Conservation (phyloP, 148 eudicot genomes). For the Camellia granthamiana region DNA sequence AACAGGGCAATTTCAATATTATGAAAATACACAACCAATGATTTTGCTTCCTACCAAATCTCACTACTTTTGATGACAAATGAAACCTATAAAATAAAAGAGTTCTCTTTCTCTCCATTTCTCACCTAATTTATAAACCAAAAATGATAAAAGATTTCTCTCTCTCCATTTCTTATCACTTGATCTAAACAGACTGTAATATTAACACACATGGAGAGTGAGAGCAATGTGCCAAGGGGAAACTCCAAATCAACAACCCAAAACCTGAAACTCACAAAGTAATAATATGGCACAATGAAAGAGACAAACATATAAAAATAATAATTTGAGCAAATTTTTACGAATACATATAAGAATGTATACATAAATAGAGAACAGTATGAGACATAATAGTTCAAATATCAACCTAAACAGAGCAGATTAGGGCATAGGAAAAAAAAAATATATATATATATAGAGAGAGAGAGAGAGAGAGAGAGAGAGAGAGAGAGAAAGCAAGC, state of each 20-base stretch:
- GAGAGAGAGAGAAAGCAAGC: neutral
- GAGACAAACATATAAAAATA: neutral
- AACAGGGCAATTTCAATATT: too few species aligned
- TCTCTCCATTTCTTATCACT: too few species aligned
- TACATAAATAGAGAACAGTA: neutral
- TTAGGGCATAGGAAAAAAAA: neutral
- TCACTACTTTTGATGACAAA: too few species aligned
- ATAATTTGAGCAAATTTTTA: neutral
- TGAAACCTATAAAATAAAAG: too few species aligned
- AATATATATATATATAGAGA: neutral
- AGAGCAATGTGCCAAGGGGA: neutral
- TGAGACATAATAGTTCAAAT: neutral
- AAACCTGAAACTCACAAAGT: neutral
- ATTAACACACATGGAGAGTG: neutral
- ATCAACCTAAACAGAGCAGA: neutral
- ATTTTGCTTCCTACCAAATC: too few species aligned
- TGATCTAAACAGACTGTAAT: too few species aligned
- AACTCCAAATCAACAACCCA: neutral
- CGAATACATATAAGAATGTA: neutral
- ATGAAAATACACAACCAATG: too few species aligned
- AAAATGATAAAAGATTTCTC: too few species aligned
- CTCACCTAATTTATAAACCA: too few species aligned
- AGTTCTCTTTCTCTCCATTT: too few species aligned
- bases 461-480: conserved; percentile 10
- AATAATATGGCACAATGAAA: neutral